Base-by-base conservation (phyloP, 2,329 filamentous ascomycete species). In the Phyllosticta citrichinensis region DNA sequence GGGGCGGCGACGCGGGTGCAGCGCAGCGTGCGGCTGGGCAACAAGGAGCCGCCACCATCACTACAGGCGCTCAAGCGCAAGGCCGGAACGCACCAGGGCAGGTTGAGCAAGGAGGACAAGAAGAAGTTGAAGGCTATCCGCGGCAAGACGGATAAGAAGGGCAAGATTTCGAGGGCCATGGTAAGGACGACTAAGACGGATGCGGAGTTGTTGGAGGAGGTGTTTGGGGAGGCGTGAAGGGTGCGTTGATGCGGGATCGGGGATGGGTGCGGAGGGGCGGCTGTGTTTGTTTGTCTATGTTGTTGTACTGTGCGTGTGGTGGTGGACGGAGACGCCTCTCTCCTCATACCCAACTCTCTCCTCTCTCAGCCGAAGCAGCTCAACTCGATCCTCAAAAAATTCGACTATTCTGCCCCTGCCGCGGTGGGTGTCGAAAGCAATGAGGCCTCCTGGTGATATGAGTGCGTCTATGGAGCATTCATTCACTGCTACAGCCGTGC, bases 1-100 rank as follows among this genome's bases (percentile, higher is more conserved):
- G 94, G 94, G 0, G 93, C 92, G 22, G 97, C 97, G 80, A 95
- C 91, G 0, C 81, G 91, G 12, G 82, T 88, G 3, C 70, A 74
- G 2, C 79, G 89, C 55, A 79, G 77, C 14, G 76, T 88, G 52
- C 82, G 85, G 8, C 74, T 88, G 2, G 88, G 88, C 2, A 70
- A 67, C 70, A 76, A 69, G 70, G 74, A 65, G 60, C 70, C 65
- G 63, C 73, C 59, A 70, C 71, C 66, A 50, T 71, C 67, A 63
- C 65, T 64, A 61, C 64, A 64, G 10, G 71, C 71, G 66, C 68
- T 70, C 2, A 64, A 71, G 57, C 68, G 52, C 3, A 64, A 73
- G 58, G 68, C 52, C n/a, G 51, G 51, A 10, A 40, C 52, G 35
- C 47, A 68, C 3, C 68, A 70, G 62, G 57, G 58, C 47, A 53